Conservation (phyloP, 2,329 filamentous ascomycete genomes). For the Metarhizium brunneum region DNA sequence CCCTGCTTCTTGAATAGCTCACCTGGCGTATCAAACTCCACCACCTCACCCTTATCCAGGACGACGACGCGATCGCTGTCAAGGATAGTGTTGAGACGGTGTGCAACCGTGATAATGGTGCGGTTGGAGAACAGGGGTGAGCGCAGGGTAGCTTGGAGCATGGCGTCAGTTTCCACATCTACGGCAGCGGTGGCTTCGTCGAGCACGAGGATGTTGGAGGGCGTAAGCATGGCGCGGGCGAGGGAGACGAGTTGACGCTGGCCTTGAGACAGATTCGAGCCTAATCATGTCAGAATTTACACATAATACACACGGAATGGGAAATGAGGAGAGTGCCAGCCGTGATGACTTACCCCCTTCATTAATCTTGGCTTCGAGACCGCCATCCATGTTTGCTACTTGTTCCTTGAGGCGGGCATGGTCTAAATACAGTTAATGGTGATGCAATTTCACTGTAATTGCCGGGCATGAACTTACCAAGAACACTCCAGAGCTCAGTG, state of each 20-base stretch:
- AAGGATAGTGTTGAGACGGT: constrained; percentile 96
- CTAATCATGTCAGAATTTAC: constrained; percentile 30
- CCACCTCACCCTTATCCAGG: constrained; percentile 79
- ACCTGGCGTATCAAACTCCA: constrained; percentile 83
- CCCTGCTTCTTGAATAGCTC: constrained; percentile 67
- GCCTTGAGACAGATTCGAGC: constrained; percentile 90
- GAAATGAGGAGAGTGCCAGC: not conserved
- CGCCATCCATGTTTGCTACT: constrained; percentile 75
- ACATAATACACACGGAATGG: constrained; percentile 7
- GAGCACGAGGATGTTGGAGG: constrained; percentile 92
- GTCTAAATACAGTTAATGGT: constrained; percentile 40
- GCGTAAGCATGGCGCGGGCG: constrained; percentile 85
- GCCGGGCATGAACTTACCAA: constrained; percentile 51
- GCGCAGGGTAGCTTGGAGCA: constrained; percentile 55
- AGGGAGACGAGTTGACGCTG: constrained; percentile 92
- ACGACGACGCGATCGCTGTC: constrained; percentile 85
- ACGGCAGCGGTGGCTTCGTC: constrained; percentile 88
- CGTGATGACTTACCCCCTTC: constrained; percentile 70
- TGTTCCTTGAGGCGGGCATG: constrained; percentile 92
- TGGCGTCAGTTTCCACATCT: constrained; percentile 58
- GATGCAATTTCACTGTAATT: not conserved
- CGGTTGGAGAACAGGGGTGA: constrained; percentile 70
- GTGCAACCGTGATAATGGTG: constrained; percentile 96
- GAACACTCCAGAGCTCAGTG: constrained; percentile 91
- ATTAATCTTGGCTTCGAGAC: constrained; percentile 80